Percentiles rank a stretch among this genome's conserved stretches.
These are phyloP conservation scores for Alternaria sp. DNA, from an alignment of 2,329 filamentous ascomycete genomes.

Conservation along the genomic window DNA sequence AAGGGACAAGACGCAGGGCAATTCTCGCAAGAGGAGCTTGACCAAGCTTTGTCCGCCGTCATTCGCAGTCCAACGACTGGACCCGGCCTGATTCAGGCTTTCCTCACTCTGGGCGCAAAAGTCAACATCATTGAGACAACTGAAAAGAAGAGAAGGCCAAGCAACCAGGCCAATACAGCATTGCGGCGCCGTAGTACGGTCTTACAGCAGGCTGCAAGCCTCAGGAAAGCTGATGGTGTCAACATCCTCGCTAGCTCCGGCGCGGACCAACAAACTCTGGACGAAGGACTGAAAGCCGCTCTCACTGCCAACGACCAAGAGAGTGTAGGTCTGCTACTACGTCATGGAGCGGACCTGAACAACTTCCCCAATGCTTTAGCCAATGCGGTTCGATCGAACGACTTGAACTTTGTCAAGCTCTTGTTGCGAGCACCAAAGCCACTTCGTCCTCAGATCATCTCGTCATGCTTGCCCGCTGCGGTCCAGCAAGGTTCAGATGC, in stretches of 20 bases:
- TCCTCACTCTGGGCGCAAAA: slow-evolving; percentile 46
- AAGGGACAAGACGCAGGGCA: slow-evolving; percentile 39
- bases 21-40: slow-evolving; percentile 49
- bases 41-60: slow-evolving; percentile 46
- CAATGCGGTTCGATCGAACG: slow-evolving; percentile 43
- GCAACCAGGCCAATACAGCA: slow-evolving; percentile 28
- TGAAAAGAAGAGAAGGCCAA: slow-evolving; percentile 30
- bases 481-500: slow-evolving; percentile 45
- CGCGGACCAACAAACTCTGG: slow-evolving; percentile 47
- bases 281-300: slow-evolving; percentile 47
- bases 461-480: slow-evolving; percentile 44
- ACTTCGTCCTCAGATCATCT: slow-evolving; percentile 41
- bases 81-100: slow-evolving; percentile 46
- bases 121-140: slow-evolving; percentile 41
- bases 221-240: slow-evolving; percentile 43
- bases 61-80: slow-evolving; percentile 43
- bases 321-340: slow-evolving; percentile 46
- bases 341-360: slow-evolving; percentile 47
- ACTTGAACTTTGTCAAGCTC: slow-evolving; percentile 42
- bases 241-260: slow-evolving; percentile 46
- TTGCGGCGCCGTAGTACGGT: slow-evolving; percentile 48
- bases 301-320: slow-evolving; percentile 44
- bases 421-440: slow-evolving; percentile 47
- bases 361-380: slow-evolving; percentile 44
- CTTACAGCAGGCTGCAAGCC: slow-evolving; percentile 46